These are phyloP conservation scores for Pachyrhizus erosus DNA, from an alignment of 306 rosid genomes.

Conservation along the genomic window DNA sequence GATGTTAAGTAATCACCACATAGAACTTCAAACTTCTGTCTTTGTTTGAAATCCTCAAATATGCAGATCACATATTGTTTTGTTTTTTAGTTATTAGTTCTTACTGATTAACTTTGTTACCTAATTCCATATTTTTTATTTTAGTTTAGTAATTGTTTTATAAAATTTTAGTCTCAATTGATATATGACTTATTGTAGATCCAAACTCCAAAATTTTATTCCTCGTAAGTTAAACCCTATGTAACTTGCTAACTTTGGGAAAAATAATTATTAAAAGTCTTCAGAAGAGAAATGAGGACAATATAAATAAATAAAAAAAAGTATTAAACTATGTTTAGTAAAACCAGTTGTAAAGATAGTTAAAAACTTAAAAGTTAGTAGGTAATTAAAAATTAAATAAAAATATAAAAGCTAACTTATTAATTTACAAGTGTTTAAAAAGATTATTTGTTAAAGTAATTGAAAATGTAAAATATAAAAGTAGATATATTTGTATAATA, in stretches of 20 bases:
- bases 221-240: neutral
- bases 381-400: too few species aligned
- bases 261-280: neutral
- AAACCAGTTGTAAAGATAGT: too few species aligned
- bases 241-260: neutral
- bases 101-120: neutral
- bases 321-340: neutral
- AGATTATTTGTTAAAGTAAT: too few species aligned
- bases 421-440: too few species aligned
- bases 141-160: neutral
- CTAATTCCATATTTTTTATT: neutral
- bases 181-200: neutral
- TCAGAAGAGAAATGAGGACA: neutral
- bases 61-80: neutral
- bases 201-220: neutral
- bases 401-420: too few species aligned
- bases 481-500: too few species aligned
- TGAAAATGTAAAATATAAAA: too few species aligned
- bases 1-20: slow-evolving; percentile 8
- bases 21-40: neutral
- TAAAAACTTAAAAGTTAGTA: too few species aligned
- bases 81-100: neutral
- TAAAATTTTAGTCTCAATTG: neutral
- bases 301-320: neutral
- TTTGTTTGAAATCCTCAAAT: neutral